Conservation (phyloP, 1,284 basidiomycete genomes). For the Leccinum subatratum region DNA sequence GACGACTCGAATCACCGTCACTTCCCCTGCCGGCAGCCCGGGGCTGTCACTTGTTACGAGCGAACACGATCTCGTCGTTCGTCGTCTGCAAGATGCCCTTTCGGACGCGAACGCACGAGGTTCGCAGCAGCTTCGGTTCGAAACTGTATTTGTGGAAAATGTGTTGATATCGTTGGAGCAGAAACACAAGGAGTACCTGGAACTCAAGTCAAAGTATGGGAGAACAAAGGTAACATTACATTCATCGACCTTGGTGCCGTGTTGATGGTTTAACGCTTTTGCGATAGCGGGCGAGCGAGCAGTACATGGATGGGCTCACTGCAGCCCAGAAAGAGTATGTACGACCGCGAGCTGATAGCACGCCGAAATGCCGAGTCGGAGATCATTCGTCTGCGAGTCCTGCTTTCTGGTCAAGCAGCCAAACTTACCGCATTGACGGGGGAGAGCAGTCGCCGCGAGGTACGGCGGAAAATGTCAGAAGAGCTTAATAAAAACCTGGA, state of each 20-base stretch:
- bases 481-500: slow-evolving; percentile 76
- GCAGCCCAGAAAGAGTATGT: slow-evolving; percentile 92
- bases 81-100: slow-evolving; percentile 58
- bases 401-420: slow-evolving; percentile 86
- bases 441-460: slow-evolving; percentile 73
- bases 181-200: slow-evolving; percentile 57
- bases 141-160: slow-evolving; percentile 69
- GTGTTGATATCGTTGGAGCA: slow-evolving; percentile 69
- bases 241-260: neutral
- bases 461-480: slow-evolving; percentile 72
- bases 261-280: slow-evolving; percentile 7
- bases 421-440: slow-evolving; percentile 78
- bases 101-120: slow-evolving; percentile 61
- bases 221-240: slow-evolving; percentile 66
- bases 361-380: slow-evolving; percentile 89
- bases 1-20: slow-evolving; percentile 41
- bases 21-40: slow-evolving; percentile 37
- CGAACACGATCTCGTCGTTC: slow-evolving; percentile 46
- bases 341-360: slow-evolving; percentile 83
- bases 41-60: slow-evolving; percentile 30
- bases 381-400: slow-evolving; percentile 76
- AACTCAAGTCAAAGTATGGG: slow-evolving; percentile 76
- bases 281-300: slow-evolving; percentile 75
- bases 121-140: slow-evolving; percentile 65
- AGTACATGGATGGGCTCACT: slow-evolving; percentile 86